Evolutionary conservation across 2,329 filamentous ascomycete genomes (phyloP).

Genomic region (Neonectria magnoliae): DNA sequence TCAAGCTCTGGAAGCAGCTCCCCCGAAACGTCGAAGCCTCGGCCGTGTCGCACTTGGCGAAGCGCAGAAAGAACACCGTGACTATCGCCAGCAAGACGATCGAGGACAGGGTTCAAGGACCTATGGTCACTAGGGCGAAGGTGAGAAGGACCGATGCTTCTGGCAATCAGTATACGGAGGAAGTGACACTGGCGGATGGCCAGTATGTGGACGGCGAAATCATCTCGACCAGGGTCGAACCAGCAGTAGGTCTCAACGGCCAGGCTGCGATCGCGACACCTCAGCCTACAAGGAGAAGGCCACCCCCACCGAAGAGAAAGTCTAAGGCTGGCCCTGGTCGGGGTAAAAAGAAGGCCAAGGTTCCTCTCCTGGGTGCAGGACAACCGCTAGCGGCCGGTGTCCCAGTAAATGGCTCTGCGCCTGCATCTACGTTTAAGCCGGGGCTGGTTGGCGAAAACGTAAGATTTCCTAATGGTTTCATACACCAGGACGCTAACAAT

Average conservation of each 20-base stretch:
- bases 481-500: constrained; percentile 30
- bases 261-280: constrained; percentile 59
- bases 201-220: constrained; percentile 86
- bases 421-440: constrained; percentile 51
- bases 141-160: constrained; percentile 81
- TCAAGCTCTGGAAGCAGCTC: constrained; percentile 71
- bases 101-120: constrained; percentile 55
- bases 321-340: constrained; percentile 78
- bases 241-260: constrained; percentile 55
- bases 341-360: constrained; percentile 81
- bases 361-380: constrained; percentile 51
- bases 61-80: constrained; percentile 69
- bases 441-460: constrained; percentile 51
- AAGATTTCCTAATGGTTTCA: constrained; percentile 6
- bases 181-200: constrained; percentile 82
- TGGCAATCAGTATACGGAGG: constrained; percentile 85
- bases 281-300: constrained; percentile 66
- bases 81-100: constrained; percentile 64
- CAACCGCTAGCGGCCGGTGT: constrained; percentile 45
- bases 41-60: constrained; percentile 65
- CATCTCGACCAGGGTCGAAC: constrained; percentile 67
- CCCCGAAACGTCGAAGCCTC: constrained; percentile 66
- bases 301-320: constrained; percentile 83
- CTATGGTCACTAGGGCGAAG: constrained; percentile 79
- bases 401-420: constrained; percentile 49